Base-by-base conservation (phyloP, 164 flowering plant species). In the Annona squamosa region DNA sequence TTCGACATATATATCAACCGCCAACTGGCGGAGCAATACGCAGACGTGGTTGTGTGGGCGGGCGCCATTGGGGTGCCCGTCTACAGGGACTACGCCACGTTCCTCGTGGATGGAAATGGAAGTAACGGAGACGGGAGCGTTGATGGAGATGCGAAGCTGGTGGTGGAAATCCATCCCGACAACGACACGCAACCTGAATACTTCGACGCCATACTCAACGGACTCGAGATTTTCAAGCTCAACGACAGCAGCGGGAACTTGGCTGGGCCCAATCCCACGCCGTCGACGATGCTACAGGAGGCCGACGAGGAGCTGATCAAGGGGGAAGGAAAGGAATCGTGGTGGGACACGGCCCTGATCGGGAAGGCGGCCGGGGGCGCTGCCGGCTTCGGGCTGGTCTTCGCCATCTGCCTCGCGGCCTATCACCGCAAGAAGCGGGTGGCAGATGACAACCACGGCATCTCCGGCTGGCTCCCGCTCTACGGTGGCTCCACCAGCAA, bases 161-260 rank as follows among this genome's bases (percentile, higher is more conserved):
- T 80, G 81, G 68, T 92, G 48, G 84, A 84, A 0, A 67, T 93
- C 64, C 83, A 80, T 16, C 97, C 98, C 2, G 3, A 76, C 3
- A 44, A 46, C 0, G 5, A 41, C 5, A 13, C 41, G 2, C 75
- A 79, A 46, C 86, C 98, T 5, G 85, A 90, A 57, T 84, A 63
- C 47, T 71, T 70, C 18, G 94, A 93, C 74, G 81, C 91, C 5
- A 52, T 85, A 1, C 83, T 93, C 4, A 93, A 91, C 72, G 97
- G 98, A 2, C n/a, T 91, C 57, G 98, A 93, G 82, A 78, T 93
- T 0, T 91, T 93, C 79, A 91, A 93, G 82, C 26, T 93, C 18
- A 85, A 75, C 46, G 86, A 84, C 67, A 9, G 78, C 1, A 66
- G 5, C 0, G 76, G 82, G 18, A 89, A 76, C 75, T 76, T 93